A percentile compares a stretch with the other conserved stretches of the same genome.
Evolutionary conservation across 208 protist species (phyloP).

Genomic region (Wallacemonas sp.): DNA sequence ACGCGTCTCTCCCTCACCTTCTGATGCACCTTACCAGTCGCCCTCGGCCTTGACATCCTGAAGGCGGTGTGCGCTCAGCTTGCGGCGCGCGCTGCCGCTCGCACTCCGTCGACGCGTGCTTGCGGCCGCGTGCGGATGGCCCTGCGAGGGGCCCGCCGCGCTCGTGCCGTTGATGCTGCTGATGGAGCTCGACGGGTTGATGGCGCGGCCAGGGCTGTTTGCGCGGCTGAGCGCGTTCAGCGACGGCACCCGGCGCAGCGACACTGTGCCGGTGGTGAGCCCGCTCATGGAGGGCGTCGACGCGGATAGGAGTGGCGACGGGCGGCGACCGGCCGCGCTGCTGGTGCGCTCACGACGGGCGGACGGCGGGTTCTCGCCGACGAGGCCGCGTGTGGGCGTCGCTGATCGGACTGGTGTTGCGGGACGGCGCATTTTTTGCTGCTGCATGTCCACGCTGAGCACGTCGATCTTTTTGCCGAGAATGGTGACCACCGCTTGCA

Average conservation of each 20-base stretch:
- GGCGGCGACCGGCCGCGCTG: slow-evolving; percentile 27
- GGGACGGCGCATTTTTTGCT: slow-evolving; percentile 14
- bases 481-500: slow-evolving; percentile 90
- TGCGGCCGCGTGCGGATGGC: slow-evolving; percentile 2
- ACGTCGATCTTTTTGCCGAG: slow-evolving; percentile 84
- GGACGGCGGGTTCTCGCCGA: not conserved
- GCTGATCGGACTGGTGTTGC: slow-evolving; percentile 39
- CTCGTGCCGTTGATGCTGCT: slow-evolving; percentile 26
- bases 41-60: slow-evolving; percentile 32
- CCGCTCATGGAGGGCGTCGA: not conserved
- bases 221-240: slow-evolving; percentile 42
- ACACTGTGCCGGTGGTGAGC: slow-evolving; percentile 6
- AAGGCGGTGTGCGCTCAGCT: slow-evolving; percentile 37
- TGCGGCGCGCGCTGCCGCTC: slow-evolving; percentile 28
- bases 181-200: slow-evolving; percentile 22
- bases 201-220: slow-evolving; percentile 35
- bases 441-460: slow-evolving; percentile 37
- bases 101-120: slow-evolving; percentile 18
- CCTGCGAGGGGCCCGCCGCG: slow-evolving; percentile 10
- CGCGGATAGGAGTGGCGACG: slow-evolving; percentile 34
- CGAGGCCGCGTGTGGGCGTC: slow-evolving; percentile 39
- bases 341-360: slow-evolving; percentile 16
- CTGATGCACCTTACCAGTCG: slow-evolving; percentile 58
- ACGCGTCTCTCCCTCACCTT: too few relatives aligned
- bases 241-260: slow-evolving; percentile 27